Conservation (phyloP, 1,284 basidiomycete species). For the Taiwanofungus camphoratus region DNA sequence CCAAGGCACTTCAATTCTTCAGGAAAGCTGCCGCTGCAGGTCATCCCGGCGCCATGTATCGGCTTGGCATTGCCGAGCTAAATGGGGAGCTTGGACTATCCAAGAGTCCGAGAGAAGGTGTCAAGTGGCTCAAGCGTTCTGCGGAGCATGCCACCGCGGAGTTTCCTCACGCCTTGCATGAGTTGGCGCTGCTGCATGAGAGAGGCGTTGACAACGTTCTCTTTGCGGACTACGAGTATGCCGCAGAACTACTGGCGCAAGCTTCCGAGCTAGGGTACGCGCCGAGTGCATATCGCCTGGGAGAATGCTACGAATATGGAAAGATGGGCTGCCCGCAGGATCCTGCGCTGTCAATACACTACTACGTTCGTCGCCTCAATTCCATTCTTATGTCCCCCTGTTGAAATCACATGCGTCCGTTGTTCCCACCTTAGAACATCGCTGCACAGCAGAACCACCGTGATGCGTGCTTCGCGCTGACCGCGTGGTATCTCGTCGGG, state of each 20-base stretch:
- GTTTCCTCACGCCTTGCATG: conserved; percentile 95
- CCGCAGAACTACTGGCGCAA: conserved; percentile 90
- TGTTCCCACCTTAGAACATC: conserved; percentile 67
- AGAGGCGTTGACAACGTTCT: conserved; percentile 94
- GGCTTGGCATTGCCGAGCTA: conserved; percentile 92
- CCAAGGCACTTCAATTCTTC: conserved; percentile 92
- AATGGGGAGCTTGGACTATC: conserved; percentile 91
- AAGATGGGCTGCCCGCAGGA: conserved; percentile 99
- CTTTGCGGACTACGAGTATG: conserved; percentile 95
- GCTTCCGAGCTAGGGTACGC: conserved; percentile 96
- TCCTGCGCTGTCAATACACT: conserved; percentile 94
- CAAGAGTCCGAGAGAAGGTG: conserved; percentile 90
- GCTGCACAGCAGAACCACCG: conserved; percentile 96
- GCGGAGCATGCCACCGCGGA: conserved; percentile 93
- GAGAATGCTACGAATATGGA: conserved; percentile 99
- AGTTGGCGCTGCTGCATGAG: conserved; percentile 92
- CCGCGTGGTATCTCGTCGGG: conserved; percentile 98
- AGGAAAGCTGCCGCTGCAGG: conserved; percentile 87
- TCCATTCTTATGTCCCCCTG: conserved; percentile 6
- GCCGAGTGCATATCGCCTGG: conserved; percentile 91
- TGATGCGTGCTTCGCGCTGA: conserved; percentile 96
- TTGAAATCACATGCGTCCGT: conserved; percentile 2
- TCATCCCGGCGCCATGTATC: conserved; percentile 95
- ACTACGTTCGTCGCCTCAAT: conserved; percentile 68
- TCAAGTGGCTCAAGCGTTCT: conserved; percentile 97